Evolutionary conservation across 2,329 filamentous ascomycete genomes (phyloP), one percentile per base, ranked within the genome.

Genomic region (Fusarium robinianum): DNA sequence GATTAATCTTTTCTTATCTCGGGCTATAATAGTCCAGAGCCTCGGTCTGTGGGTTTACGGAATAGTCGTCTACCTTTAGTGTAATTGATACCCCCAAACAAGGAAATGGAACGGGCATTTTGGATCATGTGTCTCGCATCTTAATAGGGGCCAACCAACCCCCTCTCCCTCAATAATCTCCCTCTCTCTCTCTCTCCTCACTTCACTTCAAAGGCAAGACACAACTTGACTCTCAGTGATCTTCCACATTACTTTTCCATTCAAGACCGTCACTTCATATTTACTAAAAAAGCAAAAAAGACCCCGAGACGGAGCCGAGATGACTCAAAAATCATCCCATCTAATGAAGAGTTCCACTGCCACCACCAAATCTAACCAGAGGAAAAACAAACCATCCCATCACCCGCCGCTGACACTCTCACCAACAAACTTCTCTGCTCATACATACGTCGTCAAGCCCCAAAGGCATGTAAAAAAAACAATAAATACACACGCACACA

Each of bases 401-500:
- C 26, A 25, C 38, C 33, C 25, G 18, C 51, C 41, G 34, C 51
- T 38, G 25, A 46, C 51, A 40, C 46, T 41, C 46, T 12, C 25
- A 27, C 25, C 11, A 7, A 12, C 25, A 27, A 8, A 48, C 51
- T 53, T n/a, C 46, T 49, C 48, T 46, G 34, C 40, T 55, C 52
- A 52, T 61, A 60, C 58, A 57, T 61, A 58, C 58, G 48, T 61
- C 58, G 41, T 61, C 45, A 61, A 57, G 41, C 24, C 33, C 40
- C 35, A 46, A 45, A n/a, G n/a, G n/a, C n/a, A n/a, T n/a, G n/a
- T n/a, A n/a, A n/a, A 45, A 45, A 51, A 49, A 46, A 43, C 29
- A 49, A 47, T 57, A 58, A 57, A 46, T 30, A 54, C 53, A 48
- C 46, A 41, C 41, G 46, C 33, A 41, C 14, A 29, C 40, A 32